These are phyloP conservation scores for Termitomyces titanicus DNA, from an alignment of 768 basidiomycete species.

Conservation along the genomic window DNA sequence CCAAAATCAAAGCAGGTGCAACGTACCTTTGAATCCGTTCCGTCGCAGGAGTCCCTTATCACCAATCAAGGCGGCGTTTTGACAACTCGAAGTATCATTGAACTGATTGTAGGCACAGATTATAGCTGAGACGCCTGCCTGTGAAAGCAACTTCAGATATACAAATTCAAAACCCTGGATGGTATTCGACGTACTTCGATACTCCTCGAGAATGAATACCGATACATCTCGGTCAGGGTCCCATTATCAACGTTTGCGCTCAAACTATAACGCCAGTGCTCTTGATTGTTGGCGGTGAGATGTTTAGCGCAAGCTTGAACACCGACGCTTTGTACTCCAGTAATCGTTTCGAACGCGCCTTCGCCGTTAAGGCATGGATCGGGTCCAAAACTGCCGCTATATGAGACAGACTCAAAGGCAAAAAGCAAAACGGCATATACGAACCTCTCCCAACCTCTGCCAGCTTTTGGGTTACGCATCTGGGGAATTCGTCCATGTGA, in stretches of 20 bases:
- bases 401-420: not conserved
- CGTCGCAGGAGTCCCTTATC: conserved; percentile 33
- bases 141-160: not conserved
- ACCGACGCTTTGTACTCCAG: conserved; percentile 56
- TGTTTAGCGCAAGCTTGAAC: conserved; percentile 63
- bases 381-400: conserved; percentile 39
- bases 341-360: conserved; percentile 54
- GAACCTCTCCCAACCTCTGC: conserved; percentile 47
- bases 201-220: conserved; percentile 46
- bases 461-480: conserved; percentile 52
- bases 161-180: not conserved
- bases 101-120: conserved; percentile 56
- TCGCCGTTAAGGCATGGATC: conserved; percentile 67
- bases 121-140: conserved; percentile 48
- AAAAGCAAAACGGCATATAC: no score
- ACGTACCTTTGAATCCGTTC: conserved; percentile 41
- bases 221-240: conserved; percentile 51
- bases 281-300: conserved; percentile 46
- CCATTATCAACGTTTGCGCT: conserved; percentile 50
- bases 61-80: conserved; percentile 49
- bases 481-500: conserved; percentile 15
- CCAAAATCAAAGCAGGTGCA: not conserved
- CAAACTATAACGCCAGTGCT: conserved; percentile 49
- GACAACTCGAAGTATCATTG: conserved; percentile 63
- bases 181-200: conserved; percentile 33